Evolutionary conservation across 306 rosid genomes (phyloP), one percentile per base, ranked within the genome.

Genomic region (Purshia tridentata): DNA sequence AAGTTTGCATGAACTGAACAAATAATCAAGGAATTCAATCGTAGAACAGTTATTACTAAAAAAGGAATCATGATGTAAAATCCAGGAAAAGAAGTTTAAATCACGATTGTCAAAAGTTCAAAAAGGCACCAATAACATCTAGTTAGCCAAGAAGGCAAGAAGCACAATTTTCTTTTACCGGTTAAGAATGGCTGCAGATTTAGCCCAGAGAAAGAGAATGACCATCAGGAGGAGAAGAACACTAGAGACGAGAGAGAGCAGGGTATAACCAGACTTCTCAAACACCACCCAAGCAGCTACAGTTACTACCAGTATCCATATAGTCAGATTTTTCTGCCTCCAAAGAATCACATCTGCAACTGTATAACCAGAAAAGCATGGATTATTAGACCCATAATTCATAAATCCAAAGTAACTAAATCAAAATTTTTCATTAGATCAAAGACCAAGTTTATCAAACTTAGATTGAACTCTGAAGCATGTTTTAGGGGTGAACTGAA

Each of bases 181-280:
- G 57, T 92, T 95, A 48, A 95, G 98, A 91, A 91, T 88, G 72
- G 97, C 91, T 0, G 99, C 99, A 56, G 99, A 88, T 86, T 88
- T 95, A 66, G 99, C 96, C 99, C 99, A 95, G 50, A 92, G 87
- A 79, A 90, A 95, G 79, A 95, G 90, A 81, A 91, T 90, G 78
- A 82, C 78, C 72, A 84, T 49, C 67, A 95, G 99, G 58, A 95
- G 99, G 22, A 95, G 98, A 8, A 95, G 86, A 81, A 95, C 98
- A 83, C 83, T 88, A 15, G 98, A 91, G 65, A 86, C 83, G 69
- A 94, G 91, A 1, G 98, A 94, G 79, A 94, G 72, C 74, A 91
- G 84, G 11, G 99, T 95, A 76, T 95, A 92, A 74, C 99, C 93
- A 83, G 92, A 91, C 88, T 81, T 86, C 86, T 92, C 98, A 86